Conservation (phyloP, 257 asterid species). For the Lavandula angustifolia region DNA sequence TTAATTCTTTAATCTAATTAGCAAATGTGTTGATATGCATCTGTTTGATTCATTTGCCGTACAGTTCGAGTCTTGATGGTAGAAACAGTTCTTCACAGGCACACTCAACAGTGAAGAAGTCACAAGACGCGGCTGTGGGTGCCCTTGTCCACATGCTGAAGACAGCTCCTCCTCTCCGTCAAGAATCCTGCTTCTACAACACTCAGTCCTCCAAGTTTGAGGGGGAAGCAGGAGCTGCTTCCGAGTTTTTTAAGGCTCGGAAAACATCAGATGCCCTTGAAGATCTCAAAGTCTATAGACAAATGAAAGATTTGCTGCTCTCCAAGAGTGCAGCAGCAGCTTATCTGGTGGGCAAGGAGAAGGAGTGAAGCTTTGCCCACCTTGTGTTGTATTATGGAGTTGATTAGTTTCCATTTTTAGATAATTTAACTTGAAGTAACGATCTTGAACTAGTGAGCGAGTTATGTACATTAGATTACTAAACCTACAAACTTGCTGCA, state of each 20-base stretch:
- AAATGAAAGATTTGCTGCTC: constrained; percentile 71
- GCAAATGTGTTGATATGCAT: constrained; percentile 4
- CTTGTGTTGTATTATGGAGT: constrained; percentile 25
- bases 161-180: constrained; percentile 83
- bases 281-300: constrained; percentile 75
- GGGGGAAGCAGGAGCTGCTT: constrained; percentile 51
- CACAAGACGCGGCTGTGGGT: constrained; percentile 89
- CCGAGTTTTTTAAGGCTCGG: constrained; percentile 60
- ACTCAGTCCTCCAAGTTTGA: constrained; percentile 43
- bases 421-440: constrained; percentile 6
- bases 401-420: constrained; percentile 7
- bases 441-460: background rate
- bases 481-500: constrained; percentile 1
- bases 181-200: constrained; percentile 55
- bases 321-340: constrained; percentile 63
- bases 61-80: constrained; percentile 55
- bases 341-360: constrained; percentile 35
- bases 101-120: constrained; percentile 52
- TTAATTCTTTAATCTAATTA: too few relatives aligned
- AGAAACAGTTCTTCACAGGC: constrained; percentile 53
- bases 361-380: constrained; percentile 27
- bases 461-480: constrained; percentile 31
- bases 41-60: constrained; percentile 15
- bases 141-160: constrained; percentile 89
- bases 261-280: constrained; percentile 84